Base-by-base conservation (phyloP, 164 flowering plant species). In the Macadamia integrifolia region DNA sequence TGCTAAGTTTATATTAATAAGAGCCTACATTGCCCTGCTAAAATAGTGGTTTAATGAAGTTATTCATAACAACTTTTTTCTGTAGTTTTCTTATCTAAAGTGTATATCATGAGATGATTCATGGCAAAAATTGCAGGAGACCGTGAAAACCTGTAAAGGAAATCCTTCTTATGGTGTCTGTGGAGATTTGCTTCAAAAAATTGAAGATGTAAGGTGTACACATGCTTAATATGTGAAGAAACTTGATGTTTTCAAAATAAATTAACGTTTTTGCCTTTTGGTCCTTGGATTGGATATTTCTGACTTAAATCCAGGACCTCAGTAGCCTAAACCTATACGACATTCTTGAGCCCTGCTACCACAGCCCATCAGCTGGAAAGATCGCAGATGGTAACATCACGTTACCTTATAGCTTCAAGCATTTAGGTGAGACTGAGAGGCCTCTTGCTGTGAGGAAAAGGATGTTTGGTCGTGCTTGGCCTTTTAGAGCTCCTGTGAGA, bases 401-500 rank as follows among this genome's bases (percentile, higher is more conserved):
- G 73, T 55, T 88, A 62, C 97, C 98, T 42, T 69, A 76, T 43
- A 93, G 94, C 81, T 93, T 93, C 76, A 77, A 80, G 71, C 69
- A 66, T 46, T 73, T 93, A 40, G 98, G 97, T 13, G 88, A 85
- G 78, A 89, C 93, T n/a, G 88, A 91, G 43, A 84, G 81, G 86
- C 91, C 92, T 65, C 81, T 90, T 71, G 73, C 90, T 53, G 98
- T 92, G 52, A 86, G 98, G 58, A 87, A 81, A 71, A 87, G 99
- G 73, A 89, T 92, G 84, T 90, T 90, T 76, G 98, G 99, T 14
- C 97, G 96, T 61, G 91, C 98, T 4, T 95, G 99, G 97, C 98
- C 98, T 66, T 64, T 83, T 57, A 75, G 91, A 79, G 91, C 92
- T 76, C 88, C 92, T 6, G 94, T 95, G 44, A 80, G 83, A 79